These are phyloP conservation scores for Monosporascus sp. DNA, from an alignment of 2,329 filamentous ascomycete genomes.

Conservation along the genomic window DNA sequence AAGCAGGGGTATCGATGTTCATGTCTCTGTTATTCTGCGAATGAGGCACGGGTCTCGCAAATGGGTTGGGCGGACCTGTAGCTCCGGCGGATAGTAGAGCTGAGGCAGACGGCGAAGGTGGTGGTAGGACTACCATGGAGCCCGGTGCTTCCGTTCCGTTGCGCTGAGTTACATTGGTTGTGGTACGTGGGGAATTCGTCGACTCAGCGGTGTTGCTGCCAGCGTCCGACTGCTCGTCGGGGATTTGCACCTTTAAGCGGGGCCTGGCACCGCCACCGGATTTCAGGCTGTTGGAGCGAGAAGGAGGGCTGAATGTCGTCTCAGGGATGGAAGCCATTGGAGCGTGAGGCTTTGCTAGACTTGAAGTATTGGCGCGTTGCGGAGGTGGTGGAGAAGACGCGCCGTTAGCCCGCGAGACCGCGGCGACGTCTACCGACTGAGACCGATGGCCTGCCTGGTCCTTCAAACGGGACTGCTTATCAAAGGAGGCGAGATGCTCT, in stretches of 20 bases:
- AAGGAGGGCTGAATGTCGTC: conserved; percentile 61
- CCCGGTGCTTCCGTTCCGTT: conserved; percentile 50
- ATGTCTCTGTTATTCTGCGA: conserved; percentile 50
- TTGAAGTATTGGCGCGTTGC: conserved; percentile 45
- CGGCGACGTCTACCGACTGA: conserved; percentile 60
- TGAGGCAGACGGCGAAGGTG: conserved; percentile 84
- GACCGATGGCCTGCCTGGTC: conserved; percentile 43
- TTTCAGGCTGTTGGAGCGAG: conserved; percentile 71
- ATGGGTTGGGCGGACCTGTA: conserved; percentile 89
- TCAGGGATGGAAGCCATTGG: conserved; percentile 62
- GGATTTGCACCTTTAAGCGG: conserved; percentile 88
- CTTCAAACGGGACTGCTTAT: conserved; percentile 45
- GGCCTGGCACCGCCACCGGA: conserved; percentile 66
- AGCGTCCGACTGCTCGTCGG: conserved; percentile 77
- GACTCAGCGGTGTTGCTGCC: conserved; percentile 71
- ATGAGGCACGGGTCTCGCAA: conserved; percentile 79
- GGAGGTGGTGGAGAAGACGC: conserved; percentile 53
- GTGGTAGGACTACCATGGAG: conserved; percentile 75
- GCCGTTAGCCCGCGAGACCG: conserved; percentile 46
- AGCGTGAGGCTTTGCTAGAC: conserved; percentile 40
- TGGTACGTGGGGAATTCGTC: conserved; percentile 52
- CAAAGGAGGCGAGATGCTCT: conserved; percentile 70
- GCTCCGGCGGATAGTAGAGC: conserved; percentile 86
- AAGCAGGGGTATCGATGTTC: conserved; percentile 78
- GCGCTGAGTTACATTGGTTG: conserved; percentile 51